phyloP scores from a whole-genome alignment of 1,284 basidiomycete species.

The Ceratobasidium sp. region DNA sequence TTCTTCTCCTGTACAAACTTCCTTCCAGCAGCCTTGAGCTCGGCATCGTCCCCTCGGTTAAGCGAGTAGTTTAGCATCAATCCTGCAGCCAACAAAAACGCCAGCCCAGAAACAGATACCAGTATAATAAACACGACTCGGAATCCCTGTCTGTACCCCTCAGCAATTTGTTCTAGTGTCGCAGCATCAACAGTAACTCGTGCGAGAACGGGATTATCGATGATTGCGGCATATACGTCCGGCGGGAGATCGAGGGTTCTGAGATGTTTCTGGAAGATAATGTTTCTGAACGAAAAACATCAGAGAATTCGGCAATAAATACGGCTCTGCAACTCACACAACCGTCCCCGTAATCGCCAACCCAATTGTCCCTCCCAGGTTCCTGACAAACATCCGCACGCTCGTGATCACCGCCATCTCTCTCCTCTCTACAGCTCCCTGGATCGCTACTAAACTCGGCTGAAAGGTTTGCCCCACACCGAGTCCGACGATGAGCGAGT shows the following conservation, averaged over 20 bases:
- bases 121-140: conserved; percentile 52
- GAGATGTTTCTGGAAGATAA: conserved; percentile 40
- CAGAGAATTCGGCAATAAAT: too few relatives aligned
- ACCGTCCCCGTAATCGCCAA: conserved; percentile 53
- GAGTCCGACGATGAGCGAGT: conserved; percentile 57
- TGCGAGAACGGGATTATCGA: conserved; percentile 49
- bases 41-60: conserved; percentile 53
- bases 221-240: conserved; percentile 31
- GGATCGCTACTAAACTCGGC: conserved; percentile 53
- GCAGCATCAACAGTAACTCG: conserved; percentile 43
- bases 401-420: conserved; percentile 56
- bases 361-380: conserved; percentile 54
- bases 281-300: neutral
- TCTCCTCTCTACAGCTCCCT: conserved; percentile 53
- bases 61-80: conserved; percentile 51
- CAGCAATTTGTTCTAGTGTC: conserved; percentile 45
- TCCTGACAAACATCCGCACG: conserved; percentile 55
- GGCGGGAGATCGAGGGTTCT: conserved; percentile 44
- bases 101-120: conserved; percentile 48
- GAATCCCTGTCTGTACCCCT: conserved; percentile 51
- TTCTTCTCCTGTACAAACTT: conserved; percentile 16
- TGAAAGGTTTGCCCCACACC: conserved; percentile 55
- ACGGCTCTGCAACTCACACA: too few relatives aligned
- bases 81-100: conserved; percentile 50
- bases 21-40: conserved; percentile 52